Evolutionary conservation across 805 yeast species (phyloP), one percentile per base, ranked within the genome.

Genomic region (Lipomyces anomalus): DNA sequence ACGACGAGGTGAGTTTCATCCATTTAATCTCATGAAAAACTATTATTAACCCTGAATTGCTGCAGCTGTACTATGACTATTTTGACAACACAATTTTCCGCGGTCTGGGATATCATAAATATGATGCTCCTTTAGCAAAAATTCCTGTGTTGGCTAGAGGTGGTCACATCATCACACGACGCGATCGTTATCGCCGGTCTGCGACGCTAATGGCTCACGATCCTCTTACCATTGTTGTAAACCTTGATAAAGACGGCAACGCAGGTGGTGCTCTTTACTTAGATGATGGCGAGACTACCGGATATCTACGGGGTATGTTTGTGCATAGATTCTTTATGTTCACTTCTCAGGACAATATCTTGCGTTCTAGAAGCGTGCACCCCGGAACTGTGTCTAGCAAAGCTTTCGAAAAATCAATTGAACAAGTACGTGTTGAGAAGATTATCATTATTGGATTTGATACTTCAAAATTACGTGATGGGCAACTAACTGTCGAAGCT

Each of bases 251-350:
- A 2, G 56, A 65, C 1, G 80, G 79, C 1, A 52, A 57, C 4
- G 87, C 89, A 0, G 62, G 63, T 0, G 84, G 84, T 1, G 62
- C 66, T 16, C 61, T 89, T 26, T 89, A 88, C 61, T 64, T 83
- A 30, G 97, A 89, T 62, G 97, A 89, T 63, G 95, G 95, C 13
- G 84, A 80, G 55, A 71, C 89, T 0, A 84, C 74, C 55, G 74
- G 69, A 36, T 78, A 78, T 60, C 50, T 62, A 26, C 54, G 66
- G 1, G 83, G 82, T 4, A 79, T 76, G 22, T 80, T 51, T 57
- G 43, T 78, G 2, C 61, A 67, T 36, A 58, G 77, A 1, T 57
- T 67, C 1, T 70, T 84, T 28, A 39, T 44, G 43, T 53, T 48
- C 35, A 53, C 52, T 2, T 67, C 71, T 16, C 56, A 62, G 9